Evolutionary conservation across 768 basidiomycete genomes (phyloP).

Genomic region (Amanita thiersii): DNA sequence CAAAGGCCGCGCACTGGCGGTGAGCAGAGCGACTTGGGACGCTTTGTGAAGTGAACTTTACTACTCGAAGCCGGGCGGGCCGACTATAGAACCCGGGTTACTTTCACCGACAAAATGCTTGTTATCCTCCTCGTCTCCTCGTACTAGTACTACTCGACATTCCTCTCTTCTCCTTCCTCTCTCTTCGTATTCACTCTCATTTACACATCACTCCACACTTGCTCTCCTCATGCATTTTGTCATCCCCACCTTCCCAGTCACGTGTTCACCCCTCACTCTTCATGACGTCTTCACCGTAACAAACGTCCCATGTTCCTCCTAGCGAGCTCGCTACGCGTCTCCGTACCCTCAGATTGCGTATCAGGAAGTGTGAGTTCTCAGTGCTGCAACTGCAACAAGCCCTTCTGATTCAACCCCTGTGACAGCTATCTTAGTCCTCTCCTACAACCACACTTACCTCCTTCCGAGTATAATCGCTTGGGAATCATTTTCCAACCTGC

Average conservation of each 20-base stretch:
- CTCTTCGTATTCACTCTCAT: no score
- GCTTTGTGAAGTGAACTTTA: not conserved
- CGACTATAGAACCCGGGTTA: not conserved
- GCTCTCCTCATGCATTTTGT: no score
- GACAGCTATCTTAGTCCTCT: no score
- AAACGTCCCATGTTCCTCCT: conserved; percentile 14
- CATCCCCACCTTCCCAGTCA: not conserved
- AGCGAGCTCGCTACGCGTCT: conserved; percentile 47
- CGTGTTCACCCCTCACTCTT: not conserved
- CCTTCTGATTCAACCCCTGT: no score
- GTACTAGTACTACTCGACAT: no score
- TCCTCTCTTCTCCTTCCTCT: no score
- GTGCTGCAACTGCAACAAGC: no score
- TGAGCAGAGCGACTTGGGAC: not conserved
- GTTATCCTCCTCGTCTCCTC: not conserved
- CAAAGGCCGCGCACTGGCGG: not conserved
- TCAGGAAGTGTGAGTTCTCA: conserved; percentile 44
- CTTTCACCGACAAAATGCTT: conserved; percentile 1
- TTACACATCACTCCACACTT: no score
- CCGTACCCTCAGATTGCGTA: conserved; percentile 48
- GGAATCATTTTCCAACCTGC: conserved; percentile 46
- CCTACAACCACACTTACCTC: no score
- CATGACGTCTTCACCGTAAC: not conserved
- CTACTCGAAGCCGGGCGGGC: not conserved
- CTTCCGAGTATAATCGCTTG: no score